These are phyloP conservation scores for Suillus decipiens DNA, from an alignment of 768 basidiomycete species.

Conservation along the genomic window DNA sequence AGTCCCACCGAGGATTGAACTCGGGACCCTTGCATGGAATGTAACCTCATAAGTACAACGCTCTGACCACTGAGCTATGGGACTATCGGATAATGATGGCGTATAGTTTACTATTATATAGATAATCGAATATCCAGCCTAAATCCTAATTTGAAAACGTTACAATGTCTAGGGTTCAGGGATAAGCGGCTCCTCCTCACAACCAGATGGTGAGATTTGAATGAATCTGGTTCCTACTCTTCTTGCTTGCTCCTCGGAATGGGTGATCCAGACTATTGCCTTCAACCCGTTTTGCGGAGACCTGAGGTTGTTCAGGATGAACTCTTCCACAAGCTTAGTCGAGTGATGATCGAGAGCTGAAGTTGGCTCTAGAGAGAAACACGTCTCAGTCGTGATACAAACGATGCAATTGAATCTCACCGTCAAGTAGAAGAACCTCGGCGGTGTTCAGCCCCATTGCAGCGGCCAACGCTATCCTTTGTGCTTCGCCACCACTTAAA, in stretches of 20 bases:
- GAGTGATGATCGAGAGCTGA: constrained; percentile 80
- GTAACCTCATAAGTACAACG: constrained; percentile 63
- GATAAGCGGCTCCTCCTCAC: constrained; percentile 39
- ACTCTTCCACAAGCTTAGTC: constrained; percentile 65
- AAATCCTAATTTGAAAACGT: constrained; percentile 1
- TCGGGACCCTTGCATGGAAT: constrained; percentile 61
- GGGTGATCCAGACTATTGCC: constrained; percentile 86
- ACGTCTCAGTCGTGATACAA: background rate
- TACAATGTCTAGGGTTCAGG: constrained; percentile 27
- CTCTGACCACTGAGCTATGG: constrained; percentile 66
- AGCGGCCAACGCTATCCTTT: constrained; percentile 78
- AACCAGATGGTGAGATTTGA: constrained; percentile 45
- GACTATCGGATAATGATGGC: constrained; percentile 26
- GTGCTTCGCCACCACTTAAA: constrained; percentile 85
- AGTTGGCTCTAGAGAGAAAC: constrained; percentile 68
- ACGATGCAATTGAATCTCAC: constrained; percentile 40
- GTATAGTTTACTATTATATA: background rate
- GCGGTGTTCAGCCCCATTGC: constrained; percentile 74
- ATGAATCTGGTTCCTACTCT: constrained; percentile 74
- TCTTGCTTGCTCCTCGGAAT: constrained; percentile 77
- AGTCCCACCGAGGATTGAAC: constrained; percentile 65
- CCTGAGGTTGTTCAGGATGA: constrained; percentile 53
- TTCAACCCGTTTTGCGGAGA: constrained; percentile 54
- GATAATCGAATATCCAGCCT: background rate
- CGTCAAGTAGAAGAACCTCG: constrained; percentile 79